phyloP scores from a whole-genome alignment of 2,329 filamentous ascomycete species.

The Phyllosticta citribraziliensis region DNA sequence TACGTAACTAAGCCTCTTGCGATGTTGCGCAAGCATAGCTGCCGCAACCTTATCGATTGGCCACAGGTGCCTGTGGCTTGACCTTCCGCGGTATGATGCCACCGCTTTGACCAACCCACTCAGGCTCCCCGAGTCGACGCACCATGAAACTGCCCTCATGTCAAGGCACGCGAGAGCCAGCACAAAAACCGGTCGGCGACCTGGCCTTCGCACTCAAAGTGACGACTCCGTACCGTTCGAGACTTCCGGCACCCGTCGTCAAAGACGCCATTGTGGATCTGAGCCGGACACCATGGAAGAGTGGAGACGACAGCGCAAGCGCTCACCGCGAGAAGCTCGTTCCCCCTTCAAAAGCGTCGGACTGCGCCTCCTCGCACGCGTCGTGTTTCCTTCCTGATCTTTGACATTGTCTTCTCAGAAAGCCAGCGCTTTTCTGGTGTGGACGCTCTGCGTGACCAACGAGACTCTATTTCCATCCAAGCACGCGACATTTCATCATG shows the following conservation, averaged over 20 bases:
- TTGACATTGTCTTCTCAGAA: neutral
- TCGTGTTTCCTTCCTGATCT: neutral
- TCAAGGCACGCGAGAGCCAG: neutral
- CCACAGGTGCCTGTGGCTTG: neutral
- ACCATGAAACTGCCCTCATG: neutral
- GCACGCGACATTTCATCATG: neutral
- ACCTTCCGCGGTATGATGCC: neutral
- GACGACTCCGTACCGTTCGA: neutral
- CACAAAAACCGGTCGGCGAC: neutral
- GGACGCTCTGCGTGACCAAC: neutral
- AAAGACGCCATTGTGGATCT: neutral
- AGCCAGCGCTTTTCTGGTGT: neutral
- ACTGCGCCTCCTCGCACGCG: neutral
- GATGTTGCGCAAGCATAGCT: neutral
- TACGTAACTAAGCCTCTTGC: neutral
- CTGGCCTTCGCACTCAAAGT: neutral
- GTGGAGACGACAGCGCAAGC: neutral
- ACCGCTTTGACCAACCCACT: neutral
- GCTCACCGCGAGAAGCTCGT: neutral
- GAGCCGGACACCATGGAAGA: neutral
- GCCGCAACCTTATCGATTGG: neutral
- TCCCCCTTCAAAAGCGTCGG: neutral
- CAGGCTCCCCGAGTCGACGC: neutral
- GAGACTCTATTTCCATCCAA: neutral
- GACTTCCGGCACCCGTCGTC: neutral